Evolutionary conservation across 1,139 yeast genomes (phyloP), one percentile per base, ranked within the genome.

Genomic region (Debaryomycetaceae sp.): DNA sequence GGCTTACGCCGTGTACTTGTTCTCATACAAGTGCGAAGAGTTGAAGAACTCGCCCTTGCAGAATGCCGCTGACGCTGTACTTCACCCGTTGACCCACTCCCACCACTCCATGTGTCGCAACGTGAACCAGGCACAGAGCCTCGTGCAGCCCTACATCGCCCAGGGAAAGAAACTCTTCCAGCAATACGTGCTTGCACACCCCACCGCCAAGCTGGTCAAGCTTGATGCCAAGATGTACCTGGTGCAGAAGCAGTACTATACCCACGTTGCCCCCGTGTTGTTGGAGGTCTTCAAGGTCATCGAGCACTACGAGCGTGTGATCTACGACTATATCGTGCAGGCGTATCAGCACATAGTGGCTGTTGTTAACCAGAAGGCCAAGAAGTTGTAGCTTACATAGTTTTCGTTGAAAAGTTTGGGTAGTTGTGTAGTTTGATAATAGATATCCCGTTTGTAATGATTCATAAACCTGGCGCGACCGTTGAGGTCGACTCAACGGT

Each of bases 31-130:
- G 43, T 64, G 71, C 46, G 55, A 51, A 29, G 41, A 50, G 25
- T 53, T 60, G 37, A 43, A 52, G 32, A 56, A 55, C 39, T 40
- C 55, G 13, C 46, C 56, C 16, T 44, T 58, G 33, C 51, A 54
- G 32, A 52, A 47, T 34, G 50, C 45, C 21, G 47, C 46, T 34
- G 44, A 51, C 30, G 29, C 37, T 14, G 50, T 58, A 29, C 45
- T 59, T 40, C 68, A 62, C 39, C 70, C 71, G 30, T 53, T 62
- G 36, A 39, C 53, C 30, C 52, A 53, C 36, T 46, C 50, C 35
- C 66, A 61, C 40, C 46, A 45, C 39, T 47, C 47, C 30, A 44
- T 59, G 27, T 64, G 71, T 46, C 57, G 49, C 22, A 51, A 43
- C 2, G 55, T 63, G 39, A 43, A 49, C 39, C 43, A 43, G 28